A percentile compares a stretch with the other conserved stretches of the same genome.
These are phyloP conservation scores for Lactarius tabidus DNA, from an alignment of 768 basidiomycete genomes.

Conservation along the genomic window DNA sequence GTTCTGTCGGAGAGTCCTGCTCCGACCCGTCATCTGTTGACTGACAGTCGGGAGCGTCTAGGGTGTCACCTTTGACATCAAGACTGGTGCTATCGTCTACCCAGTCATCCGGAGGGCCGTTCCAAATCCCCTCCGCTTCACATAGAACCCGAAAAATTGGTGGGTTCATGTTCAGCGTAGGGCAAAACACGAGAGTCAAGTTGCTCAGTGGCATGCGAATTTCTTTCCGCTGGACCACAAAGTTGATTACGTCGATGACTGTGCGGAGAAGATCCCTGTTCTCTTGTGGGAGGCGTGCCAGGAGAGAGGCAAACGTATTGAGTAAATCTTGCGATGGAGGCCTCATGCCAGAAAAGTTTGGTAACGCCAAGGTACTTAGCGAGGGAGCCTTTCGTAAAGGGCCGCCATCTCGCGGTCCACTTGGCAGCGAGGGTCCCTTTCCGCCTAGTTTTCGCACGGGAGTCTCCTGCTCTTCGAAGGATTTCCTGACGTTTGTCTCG, in stretches of 20 bases:
- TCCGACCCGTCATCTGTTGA: background rate
- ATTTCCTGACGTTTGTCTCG: constrained; percentile 42
- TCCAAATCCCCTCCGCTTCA: constrained; percentile 68
- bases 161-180: constrained; percentile 77
- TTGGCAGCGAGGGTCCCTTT: constrained; percentile 17
- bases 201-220: constrained; percentile 96
- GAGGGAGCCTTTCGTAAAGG: constrained; percentile 73
- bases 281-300: constrained; percentile 68
- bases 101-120: constrained; percentile 29
- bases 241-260: constrained; percentile 73
- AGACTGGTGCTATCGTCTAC: constrained; percentile 10
- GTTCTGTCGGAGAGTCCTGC: constrained; percentile 12
- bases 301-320: constrained; percentile 55
- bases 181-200: constrained; percentile 82
- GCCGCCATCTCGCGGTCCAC: constrained; percentile 30
- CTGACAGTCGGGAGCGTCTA: constrained; percentile 7
- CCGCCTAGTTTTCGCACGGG: constrained; percentile 17
- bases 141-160: constrained; percentile 67
- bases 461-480: constrained; percentile 16
- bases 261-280: constrained; percentile 83
- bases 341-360: constrained; percentile 55
- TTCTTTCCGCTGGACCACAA: constrained; percentile 62
- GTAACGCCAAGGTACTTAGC: constrained; percentile 72
- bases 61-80: background rate
- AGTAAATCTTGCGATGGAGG: constrained; percentile 58